Base-by-base conservation (phyloP, 2,329 filamentous ascomycete genomes). In the Sclerotinia sclerotiorum region DNA sequence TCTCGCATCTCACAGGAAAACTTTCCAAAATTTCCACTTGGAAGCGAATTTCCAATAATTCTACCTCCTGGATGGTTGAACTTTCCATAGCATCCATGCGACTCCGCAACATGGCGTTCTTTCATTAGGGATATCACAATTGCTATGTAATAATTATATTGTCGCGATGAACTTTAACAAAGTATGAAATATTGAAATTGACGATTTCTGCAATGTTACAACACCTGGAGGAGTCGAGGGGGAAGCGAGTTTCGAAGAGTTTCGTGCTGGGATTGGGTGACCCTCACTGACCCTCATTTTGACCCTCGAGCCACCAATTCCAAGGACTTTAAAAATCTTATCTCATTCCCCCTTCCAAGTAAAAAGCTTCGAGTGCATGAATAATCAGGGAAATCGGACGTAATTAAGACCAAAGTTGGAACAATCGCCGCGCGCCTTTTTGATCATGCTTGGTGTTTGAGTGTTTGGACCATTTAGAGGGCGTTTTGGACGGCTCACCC, bases 161-260 rank as follows among this genome's bases (percentile, higher is more conserved):
- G 5, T 29, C 35, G 39, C 19, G 29, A 21, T 52, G 5, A 27
- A 65, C 11, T 55, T 29, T n/a, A 39, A 35, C 35, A 42, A 42
- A 42, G 63, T 35, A 49, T 5, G 3, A 44, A 29, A 44, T 21
- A 46, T 42, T 69, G 67, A 54, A 69, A 54, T 70, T 65, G 65
- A 70, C 39, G 58, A 61, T 67, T 68, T 69, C 64, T 68, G 54
- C 52, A 60, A 65, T 67, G 56, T 67, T 67, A 63, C 65, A 63
- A 52, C 19, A 63, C 65, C 56, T 24, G 27, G 56, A 61, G 56
- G 51, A 29, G 46, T 46, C 27, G 48, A 67, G 56, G 65, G 57
- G 65, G 65, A 67, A 67, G 57, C 57, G 65, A 67, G 65, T 67
- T 67, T 67, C 65, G 57, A 63, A 67, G 27, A 63, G 65, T 67